Base-by-base conservation (phyloP, 192 early-diverging fungal species). In the Dimargaris xerosporica region DNA sequence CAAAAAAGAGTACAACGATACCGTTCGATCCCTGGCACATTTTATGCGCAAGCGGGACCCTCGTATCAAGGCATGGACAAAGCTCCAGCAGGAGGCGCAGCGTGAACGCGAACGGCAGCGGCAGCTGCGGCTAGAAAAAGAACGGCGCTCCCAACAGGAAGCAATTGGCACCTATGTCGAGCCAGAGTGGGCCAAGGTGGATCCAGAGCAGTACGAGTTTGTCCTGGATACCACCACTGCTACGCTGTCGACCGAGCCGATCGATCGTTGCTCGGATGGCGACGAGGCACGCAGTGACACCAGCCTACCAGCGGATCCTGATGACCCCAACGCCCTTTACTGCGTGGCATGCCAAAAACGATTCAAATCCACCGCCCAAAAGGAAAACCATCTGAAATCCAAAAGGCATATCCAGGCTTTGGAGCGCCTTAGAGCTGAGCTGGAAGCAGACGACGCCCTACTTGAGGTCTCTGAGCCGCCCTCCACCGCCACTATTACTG, bases 21-120 rank as follows among this genome's bases (percentile, higher is more conserved):
- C 83, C 0, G 80, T 91, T 13, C 66, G 73, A 78, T 79, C 73
- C 4, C 78, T 99, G 42, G 86, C 87, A 0, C 68, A 70, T 1
- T 93, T 81, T 70, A 72, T 97, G 1, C 80, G 84, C 45, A 91
- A 91, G 65, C 86, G 91, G 25, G 96, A 99, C 69, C 96, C 96
- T 12, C 83, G 96, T 19, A 87, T 81, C 64, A 86, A 91, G 47
- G 76, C 71, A 17, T 85, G 72, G 64, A 67, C 79, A 13, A 85
- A 83, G 19, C 66, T 70, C 21, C 73, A 82, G 45, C 71, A 76
- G 41, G 64, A 62, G 44, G 73, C 78, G 69, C 78, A 83, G 62
- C 65, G 79, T 58, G 74, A 75, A 7, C 75, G 72, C 23, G 69
- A 78, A 13, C 73, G 77, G 48, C 78, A 87, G 46, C 78, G 79